phyloP scores from a whole-genome alignment of 2,329 filamentous ascomycete species.

The Fusarium sp. region DNA sequence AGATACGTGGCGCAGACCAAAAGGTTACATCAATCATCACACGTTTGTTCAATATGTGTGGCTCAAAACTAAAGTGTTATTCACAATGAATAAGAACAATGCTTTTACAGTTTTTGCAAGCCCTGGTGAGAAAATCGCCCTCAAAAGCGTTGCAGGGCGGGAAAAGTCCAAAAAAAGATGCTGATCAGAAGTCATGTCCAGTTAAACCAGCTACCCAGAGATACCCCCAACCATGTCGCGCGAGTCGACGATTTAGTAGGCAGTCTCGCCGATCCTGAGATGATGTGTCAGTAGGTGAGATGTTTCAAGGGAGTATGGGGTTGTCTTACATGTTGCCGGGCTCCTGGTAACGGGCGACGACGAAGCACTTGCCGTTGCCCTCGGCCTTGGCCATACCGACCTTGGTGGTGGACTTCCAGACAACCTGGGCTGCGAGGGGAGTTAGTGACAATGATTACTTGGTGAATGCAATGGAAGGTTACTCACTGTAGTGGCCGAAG shows the following conservation, averaged over 20 bases:
- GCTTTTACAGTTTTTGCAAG: conserved; percentile 22
- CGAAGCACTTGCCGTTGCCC: conserved; percentile 32
- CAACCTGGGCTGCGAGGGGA: conserved; percentile 23
- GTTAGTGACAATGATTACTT: neutral
- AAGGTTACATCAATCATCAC: neutral
- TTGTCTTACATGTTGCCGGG: conserved; percentile 41
- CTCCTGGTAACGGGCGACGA: conserved; percentile 39
- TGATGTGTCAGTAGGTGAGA: conserved; percentile 14
- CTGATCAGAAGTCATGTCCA: conserved; percentile 25
- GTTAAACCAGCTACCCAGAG: conserved; percentile 12
- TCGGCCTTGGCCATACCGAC: conserved; percentile 38
- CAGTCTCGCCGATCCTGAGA: conserved; percentile 32
- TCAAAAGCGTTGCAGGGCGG: conserved; percentile 13
- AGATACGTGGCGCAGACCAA: neutral
- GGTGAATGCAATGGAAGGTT: neutral
- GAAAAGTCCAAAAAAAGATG: conserved; percentile 25
- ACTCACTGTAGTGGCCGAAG: conserved; percentile 41
- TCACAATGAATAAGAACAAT: conserved; percentile 23
- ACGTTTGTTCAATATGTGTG: neutral
- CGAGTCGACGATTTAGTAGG: conserved; percentile 30
- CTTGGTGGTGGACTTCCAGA: conserved; percentile 42
- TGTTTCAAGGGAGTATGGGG: neutral
- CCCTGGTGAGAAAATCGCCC: conserved; percentile 20
- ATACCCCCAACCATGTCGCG: conserved; percentile 7
- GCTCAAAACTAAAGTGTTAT: conserved; percentile 14